These are phyloP conservation scores for Bryum argenteum DNA, from an alignment of 225 moss, liverwort and hornwort species.

Conservation along the genomic window DNA sequence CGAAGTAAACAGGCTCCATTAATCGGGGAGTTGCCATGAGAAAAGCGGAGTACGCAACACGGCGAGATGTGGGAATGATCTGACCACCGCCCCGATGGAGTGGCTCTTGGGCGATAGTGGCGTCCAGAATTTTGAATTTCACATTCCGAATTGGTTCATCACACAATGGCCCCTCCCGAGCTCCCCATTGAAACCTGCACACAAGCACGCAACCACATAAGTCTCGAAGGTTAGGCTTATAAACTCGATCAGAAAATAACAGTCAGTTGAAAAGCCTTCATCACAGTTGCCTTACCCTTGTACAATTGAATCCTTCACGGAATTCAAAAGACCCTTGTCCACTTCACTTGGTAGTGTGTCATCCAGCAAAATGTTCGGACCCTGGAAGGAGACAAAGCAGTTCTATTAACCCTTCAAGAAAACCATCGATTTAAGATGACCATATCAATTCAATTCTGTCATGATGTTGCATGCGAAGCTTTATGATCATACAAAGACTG, in stretches of 20 bases:
- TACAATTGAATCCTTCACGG: constrained; percentile 97
- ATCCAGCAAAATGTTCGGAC: constrained; percentile 91
- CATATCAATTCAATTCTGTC: too few species aligned
- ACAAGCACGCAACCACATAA: constrained; percentile 16
- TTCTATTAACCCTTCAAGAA: background rate
- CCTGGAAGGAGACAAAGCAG: constrained; percentile 45
- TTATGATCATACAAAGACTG: too few species aligned
- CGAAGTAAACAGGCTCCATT: constrained; percentile 98
- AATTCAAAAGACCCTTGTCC: constrained; percentile 83
- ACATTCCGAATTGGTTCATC: constrained; percentile 98
- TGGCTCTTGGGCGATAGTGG: constrained; percentile 92
- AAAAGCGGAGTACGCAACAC: constrained; percentile 98
- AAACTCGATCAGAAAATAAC: background rate
- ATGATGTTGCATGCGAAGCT: too few species aligned
- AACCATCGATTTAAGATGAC: background rate
- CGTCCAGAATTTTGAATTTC: constrained; percentile 96
- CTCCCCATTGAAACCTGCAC: constrained; percentile 97
- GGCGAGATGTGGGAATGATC: constrained; percentile 96
- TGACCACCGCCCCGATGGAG: constrained; percentile 98
- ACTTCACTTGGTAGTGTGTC: constrained; percentile 99
- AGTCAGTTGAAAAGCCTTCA: too few species aligned
- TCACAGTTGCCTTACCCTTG: constrained; percentile 64
- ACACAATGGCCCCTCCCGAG: constrained; percentile 96
- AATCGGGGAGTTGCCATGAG: constrained; percentile 97
- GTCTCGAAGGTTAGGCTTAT: background rate